Base-by-base conservation (phyloP, 257 asterid species). In the Verbascum thapsus region DNA sequence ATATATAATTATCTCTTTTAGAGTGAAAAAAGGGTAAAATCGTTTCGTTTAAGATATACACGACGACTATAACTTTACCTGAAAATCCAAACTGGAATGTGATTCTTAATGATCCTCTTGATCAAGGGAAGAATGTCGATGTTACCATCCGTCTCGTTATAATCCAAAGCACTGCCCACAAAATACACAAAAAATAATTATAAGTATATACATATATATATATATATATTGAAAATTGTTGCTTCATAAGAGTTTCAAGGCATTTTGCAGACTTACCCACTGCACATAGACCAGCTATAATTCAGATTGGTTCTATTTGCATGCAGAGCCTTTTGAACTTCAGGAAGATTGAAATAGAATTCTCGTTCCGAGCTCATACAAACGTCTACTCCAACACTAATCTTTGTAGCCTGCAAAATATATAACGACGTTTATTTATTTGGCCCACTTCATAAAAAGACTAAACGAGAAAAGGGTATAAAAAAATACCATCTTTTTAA, bases 301-400 rank as follows among this genome's bases (percentile, higher is more conserved):
- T 90, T 90, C 56, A 92, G 75, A 15, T 80, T 82, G 51, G 99
- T 94, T 57, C 95, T 82, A 65, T 94, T 94, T 10, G 99, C 97
- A 59, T 94, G 99, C 38, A 94, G 85, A 41, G 99, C 96, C 72
- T 82, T 78, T 74, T 94, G 99, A 62, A 94, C 99, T 77, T 84
- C 88, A 0, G 97, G 99, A 63, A 90, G 95, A 75, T 90, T 94
- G 68, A 94, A 87, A 82, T 90, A 94, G 80, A 79, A 90, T 19
- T 70, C 76, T 61, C 95, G 76, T 76, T 94, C 99, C 6, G 40
- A 75, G 76, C 76, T 82, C 95, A 94, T 94, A 78, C 99, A 94
- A 17, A 94, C 95, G 37, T 90, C 99, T 42, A 94, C 95, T 15
- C 94, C 97, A 13, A 79, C 56, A 32, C 96, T 89, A 22, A 79